Base-by-base conservation (phyloP, 2,329 filamentous ascomycete species). In the Paracamarosporium sp. region DNA sequence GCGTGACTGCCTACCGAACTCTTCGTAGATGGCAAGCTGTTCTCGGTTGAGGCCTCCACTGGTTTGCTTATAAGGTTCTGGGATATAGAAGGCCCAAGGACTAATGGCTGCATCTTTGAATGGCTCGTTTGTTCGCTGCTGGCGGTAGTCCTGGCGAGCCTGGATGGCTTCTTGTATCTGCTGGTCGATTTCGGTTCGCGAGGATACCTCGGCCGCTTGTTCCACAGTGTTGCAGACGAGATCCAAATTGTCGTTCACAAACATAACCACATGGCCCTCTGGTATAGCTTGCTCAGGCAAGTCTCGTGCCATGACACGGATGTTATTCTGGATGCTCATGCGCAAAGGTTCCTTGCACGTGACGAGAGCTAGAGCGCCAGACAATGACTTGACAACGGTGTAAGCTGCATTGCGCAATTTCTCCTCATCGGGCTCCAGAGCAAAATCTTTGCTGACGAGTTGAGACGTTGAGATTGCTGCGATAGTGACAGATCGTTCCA, bases 271-370 rank as follows among this genome's bases (percentile, higher is more conserved):
- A 30, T 95, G 91, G 6, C 95, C 95, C 78, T 99, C 95, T 0
- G 95, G 92, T 60, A 99, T 85, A 15, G 91, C 91, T 67, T 89
- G 86, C 52, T 87, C 84, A 2, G 83, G 84, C 38, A 86, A 79
- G 50, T 86, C 85, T 56, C 85, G 81, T 52, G 92, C 90, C 53
- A 92, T 88, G 35, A 96, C 85, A n/a, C 95, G 90, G 76, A 99
- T 93, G 73, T 98, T 96, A 78, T 98, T 99, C 53, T 91, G 96
- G 77, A 99, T 96, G 79, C 96, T 98, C 76, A 96, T 95, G 59
- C 95, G 88, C 15, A 99, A 83, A 15, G 95, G 95, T 76, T 99
- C 95, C 78, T 98, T 99, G 73, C 93, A 98, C 3, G 95, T 99
- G n/a, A 99, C 95, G 30, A 97, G 85, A 13, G 95, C 95, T 54